phyloP scores from a whole-genome alignment of 345 rosid genomes.

The Hypericum androsaemum region DNA sequence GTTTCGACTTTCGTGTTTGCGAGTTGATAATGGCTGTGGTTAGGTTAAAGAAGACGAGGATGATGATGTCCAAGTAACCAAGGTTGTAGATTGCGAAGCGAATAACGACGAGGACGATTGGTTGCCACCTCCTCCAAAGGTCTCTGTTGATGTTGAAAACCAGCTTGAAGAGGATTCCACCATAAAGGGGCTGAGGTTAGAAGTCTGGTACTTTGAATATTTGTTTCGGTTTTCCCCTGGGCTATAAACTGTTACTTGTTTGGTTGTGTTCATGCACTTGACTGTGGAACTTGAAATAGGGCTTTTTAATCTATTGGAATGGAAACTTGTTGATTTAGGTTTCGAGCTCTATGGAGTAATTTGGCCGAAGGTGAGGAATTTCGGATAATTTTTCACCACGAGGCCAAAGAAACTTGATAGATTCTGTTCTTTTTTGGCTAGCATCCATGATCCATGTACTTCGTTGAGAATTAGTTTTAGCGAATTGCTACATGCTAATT shows the following conservation, averaged over 20 bases:
- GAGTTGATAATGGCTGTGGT: not conserved
- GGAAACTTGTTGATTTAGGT: too few species aligned
- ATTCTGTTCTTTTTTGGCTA: too few species aligned
- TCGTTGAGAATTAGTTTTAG: too few species aligned
- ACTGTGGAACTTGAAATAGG: not conserved
- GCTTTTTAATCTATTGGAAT: too few species aligned
- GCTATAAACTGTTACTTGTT: not conserved
- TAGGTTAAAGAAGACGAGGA: constrained; percentile 23
- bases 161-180: constrained; percentile 43
- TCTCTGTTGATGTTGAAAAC: constrained; percentile 15
- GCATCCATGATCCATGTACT: too few species aligned
- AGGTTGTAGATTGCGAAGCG: constrained; percentile 16
- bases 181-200: constrained; percentile 57
- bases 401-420: too few species aligned
- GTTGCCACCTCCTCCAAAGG: constrained; percentile 60
- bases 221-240: too few species aligned
- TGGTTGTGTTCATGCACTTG: not conserved
- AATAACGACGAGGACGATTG: constrained; percentile 50
- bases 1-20: not conserved
- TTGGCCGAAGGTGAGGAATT: not conserved
- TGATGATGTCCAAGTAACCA: constrained; percentile 27
- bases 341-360: not conserved
- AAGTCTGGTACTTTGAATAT: not conserved
- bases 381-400: too few species aligned
- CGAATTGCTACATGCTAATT: not conserved